Conservation (phyloP, 495 filamentous ascomycete genomes). For the Talaromyces proteolyticus region DNA sequence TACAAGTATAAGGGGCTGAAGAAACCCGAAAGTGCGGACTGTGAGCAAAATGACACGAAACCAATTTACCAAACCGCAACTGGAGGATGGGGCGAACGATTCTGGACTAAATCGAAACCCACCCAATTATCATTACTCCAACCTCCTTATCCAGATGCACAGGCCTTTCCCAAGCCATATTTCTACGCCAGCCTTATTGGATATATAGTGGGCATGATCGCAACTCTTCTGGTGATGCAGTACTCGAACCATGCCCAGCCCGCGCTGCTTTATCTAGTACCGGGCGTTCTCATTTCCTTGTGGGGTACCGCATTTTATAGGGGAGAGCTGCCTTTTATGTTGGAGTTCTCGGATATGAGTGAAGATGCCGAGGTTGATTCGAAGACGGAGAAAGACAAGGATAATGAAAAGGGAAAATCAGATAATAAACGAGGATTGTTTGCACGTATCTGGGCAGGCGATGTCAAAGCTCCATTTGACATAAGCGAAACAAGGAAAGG, state of each 20-base stretch:
- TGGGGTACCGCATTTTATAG: constrained; percentile 74
- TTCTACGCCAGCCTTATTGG: constrained; percentile 76
- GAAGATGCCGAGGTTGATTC: constrained; percentile 24
- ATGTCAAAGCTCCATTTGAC: constrained; percentile 9
- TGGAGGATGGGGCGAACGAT: constrained; percentile 75
- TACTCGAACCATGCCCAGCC: constrained; percentile 79
- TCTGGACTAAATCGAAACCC: constrained; percentile 57
- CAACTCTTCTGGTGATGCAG: constrained; percentile 72
- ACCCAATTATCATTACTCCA: constrained; percentile 23
- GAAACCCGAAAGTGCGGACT: constrained; percentile 28
- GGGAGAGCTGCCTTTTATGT: constrained; percentile 69
- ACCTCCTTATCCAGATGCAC: constrained; percentile 35
- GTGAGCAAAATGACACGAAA: constrained; percentile 33
- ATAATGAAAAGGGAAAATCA: constrained; percentile 15
- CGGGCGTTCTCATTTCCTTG: constrained; percentile 66
- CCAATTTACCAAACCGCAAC: constrained; percentile 55
- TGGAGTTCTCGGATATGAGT: constrained; percentile 69
- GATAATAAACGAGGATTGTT: constrained; percentile 6
- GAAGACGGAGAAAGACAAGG: constrained; percentile 12
- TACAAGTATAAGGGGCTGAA: constrained; percentile 57
- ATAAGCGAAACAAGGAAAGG: constrained; percentile 9
- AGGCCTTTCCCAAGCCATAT: constrained; percentile 75
- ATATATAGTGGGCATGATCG: constrained; percentile 73
- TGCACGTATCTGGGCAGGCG: constrained; percentile 21
- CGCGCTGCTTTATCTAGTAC: constrained; percentile 89